phyloP scores from a whole-genome alignment of 176 grass and related monocot species.

The Elymus sibiricus region DNA sequence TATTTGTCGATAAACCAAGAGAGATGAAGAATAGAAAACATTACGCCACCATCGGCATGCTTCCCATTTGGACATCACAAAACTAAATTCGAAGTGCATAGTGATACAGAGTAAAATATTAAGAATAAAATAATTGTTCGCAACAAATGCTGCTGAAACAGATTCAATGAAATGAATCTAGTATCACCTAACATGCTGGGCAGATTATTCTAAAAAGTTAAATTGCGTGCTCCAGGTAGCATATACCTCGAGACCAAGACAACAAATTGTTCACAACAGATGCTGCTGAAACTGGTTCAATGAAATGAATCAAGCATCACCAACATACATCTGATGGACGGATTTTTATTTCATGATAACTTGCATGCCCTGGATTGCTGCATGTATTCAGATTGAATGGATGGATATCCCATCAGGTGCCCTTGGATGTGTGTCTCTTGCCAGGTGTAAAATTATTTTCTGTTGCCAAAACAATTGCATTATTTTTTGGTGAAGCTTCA shows the following conservation, averaged over 20 bases:
- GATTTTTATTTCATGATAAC: constrained; percentile 26
- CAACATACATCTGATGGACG: constrained; percentile 7
- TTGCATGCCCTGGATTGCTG: constrained; percentile 25
- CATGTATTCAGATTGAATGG: constrained; percentile 14
- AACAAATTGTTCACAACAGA: neutral
- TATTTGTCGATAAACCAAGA: neutral
- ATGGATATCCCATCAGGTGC: constrained; percentile 39
- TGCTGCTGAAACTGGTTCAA: constrained; percentile 12
- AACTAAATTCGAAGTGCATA: neutral
- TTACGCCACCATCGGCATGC: constrained; percentile 13
- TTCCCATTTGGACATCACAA: neutral
- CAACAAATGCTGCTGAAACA: constrained; percentile 25
- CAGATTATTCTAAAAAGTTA: too few relatives aligned
- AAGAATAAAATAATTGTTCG: constrained; percentile 21
- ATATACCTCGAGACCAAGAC: too few relatives aligned
- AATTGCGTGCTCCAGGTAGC: too few relatives aligned
- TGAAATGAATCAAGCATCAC: constrained; percentile 11
- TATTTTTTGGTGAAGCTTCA: constrained; percentile 46
- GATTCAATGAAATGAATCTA: constrained; percentile 23
- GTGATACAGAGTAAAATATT: constrained; percentile 4
- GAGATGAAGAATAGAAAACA: neutral
- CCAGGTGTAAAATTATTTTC: constrained; percentile 52
- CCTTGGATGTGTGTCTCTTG: constrained; percentile 51
- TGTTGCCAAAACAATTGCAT: constrained; percentile 31
- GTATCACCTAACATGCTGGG: neutral